Evolutionary conservation across 305 asterid species (phyloP).

Genomic region (Solanum hybrid): DNA sequence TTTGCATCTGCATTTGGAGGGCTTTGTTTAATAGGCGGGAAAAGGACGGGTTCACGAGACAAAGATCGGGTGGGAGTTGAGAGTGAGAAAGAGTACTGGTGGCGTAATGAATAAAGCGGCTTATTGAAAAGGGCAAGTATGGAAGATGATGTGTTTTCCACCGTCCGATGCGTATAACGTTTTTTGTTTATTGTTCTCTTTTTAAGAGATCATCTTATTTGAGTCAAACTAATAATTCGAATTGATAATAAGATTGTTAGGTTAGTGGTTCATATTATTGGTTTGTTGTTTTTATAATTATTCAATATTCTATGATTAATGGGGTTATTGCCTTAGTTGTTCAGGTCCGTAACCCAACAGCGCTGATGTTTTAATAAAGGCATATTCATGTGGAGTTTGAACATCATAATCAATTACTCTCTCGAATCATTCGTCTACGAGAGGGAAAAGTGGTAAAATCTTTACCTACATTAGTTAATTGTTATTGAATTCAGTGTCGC

Average conservation of each 20-base stretch:
- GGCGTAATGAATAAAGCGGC: background rate
- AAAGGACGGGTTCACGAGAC: background rate
- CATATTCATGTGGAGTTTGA: background rate
- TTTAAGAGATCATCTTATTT: too few species aligned
- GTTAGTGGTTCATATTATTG: background rate
- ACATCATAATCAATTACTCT: background rate
- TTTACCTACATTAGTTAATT: too few species aligned
- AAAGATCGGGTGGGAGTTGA: background rate
- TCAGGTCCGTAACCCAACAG: background rate
- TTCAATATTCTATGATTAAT: background rate
- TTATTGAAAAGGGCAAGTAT: background rate
- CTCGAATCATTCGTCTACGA: background rate
- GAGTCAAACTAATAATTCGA: background rate
- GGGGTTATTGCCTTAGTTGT: background rate
- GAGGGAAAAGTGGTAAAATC: background rate
- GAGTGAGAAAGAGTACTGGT: background rate
- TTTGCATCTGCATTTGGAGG: conserved; percentile 33
- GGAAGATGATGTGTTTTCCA: background rate
- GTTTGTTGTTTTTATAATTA: background rate
- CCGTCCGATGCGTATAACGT: background rate
- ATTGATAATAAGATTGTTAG: background rate
- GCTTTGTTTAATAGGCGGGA: background rate
- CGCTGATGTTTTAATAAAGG: background rate
- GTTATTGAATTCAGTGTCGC: too few species aligned
- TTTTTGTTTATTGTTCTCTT: too few species aligned